Base-by-base conservation (phyloP, 176 grass and related monocot species). In the Luzula sylvatica region DNA sequence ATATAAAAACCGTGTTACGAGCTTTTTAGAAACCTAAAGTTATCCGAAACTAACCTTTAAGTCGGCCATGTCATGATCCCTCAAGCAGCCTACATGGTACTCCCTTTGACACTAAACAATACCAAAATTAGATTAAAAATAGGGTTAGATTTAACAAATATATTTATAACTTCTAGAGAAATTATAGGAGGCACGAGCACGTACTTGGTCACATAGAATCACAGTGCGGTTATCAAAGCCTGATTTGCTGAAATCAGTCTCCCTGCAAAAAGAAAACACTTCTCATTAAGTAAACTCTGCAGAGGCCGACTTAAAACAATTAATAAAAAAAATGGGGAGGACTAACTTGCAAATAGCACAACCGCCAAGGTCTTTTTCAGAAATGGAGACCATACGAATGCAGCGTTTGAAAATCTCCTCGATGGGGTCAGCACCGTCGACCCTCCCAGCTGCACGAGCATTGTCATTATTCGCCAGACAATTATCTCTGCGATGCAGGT, bases 201-300 rank as follows among this genome's bases (percentile, higher is more conserved):
- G 21, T 73, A 95, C 92, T 76, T 96, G 92, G 27, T 96, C 92
- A 61, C 92, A 96, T 14, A 96, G 78, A 61, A 96, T 82, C 56
- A 96, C 92, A 0, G 92, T 96, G 20, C 81, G 65, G 55, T 68
- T 57, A 77, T 83, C 83, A 73, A 96, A 96, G 78, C 70, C 81
- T 25, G 52, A 89, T 79, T 86, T 82, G 65, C 81, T 76, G 52
- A 90, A 96, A 72, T 96, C 92, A 26, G 88, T 84, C 26, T 75
- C 71, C 78, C 92, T 96, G 68, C 55, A 64, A 28, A 17, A 61
- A 13, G 41, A 46, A 55, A 44, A 32, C 28, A 15, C 20, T 27
- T 30, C 15, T 45, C 24, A 20, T 38, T 68, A 22, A 72, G n/a
- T 12, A 43, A 15, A 27, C n/a, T n/a, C n/a, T n/a, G n/a, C n/a